These are phyloP conservation scores for Cutaneotrichosporon sp. DNA, from an alignment of 1,284 basidiomycete genomes.

Conservation along the genomic window DNA sequence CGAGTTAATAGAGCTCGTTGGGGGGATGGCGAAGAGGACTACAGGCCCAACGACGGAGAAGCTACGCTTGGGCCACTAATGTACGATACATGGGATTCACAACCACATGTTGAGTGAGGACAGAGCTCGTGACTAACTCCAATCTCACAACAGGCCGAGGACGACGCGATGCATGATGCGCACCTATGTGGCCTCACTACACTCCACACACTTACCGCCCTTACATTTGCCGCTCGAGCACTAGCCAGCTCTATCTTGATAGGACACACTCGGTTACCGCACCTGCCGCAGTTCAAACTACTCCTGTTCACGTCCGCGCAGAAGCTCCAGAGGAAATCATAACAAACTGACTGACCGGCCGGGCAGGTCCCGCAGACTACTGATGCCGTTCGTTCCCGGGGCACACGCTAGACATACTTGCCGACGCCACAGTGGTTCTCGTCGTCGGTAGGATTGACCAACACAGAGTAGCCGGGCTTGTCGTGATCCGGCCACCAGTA, in stretches of 20 bases:
- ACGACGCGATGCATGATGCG: neutral
- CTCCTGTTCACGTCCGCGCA: neutral
- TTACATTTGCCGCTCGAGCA: neutral
- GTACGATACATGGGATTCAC: neutral
- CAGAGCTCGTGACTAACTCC: too few relatives aligned
- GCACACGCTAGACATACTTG: neutral
- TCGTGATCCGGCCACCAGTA: too few relatives aligned
- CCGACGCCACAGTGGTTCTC: neutral
- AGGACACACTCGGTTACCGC: neutral
- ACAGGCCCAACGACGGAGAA: neutral
- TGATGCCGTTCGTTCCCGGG: neutral
- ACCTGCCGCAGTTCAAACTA: neutral
- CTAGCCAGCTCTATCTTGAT: neutral
- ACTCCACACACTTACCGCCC: neutral
- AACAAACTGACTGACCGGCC: neutral
- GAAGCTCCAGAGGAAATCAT: neutral
- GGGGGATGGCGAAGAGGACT: constrained; percentile 18
- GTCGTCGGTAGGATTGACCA: neutral
- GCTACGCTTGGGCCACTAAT: constrained; percentile 2
- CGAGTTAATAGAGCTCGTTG: constrained; percentile 44
- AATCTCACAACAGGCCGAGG: neutral
- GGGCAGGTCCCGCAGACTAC: neutral
- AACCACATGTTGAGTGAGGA: too few relatives aligned
- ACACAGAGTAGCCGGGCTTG: too few relatives aligned
- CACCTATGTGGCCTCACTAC: neutral